Evolutionary conservation across 2,329 filamentous ascomycete species (phyloP).

Genomic region (Botryotinia convoluta): DNA sequence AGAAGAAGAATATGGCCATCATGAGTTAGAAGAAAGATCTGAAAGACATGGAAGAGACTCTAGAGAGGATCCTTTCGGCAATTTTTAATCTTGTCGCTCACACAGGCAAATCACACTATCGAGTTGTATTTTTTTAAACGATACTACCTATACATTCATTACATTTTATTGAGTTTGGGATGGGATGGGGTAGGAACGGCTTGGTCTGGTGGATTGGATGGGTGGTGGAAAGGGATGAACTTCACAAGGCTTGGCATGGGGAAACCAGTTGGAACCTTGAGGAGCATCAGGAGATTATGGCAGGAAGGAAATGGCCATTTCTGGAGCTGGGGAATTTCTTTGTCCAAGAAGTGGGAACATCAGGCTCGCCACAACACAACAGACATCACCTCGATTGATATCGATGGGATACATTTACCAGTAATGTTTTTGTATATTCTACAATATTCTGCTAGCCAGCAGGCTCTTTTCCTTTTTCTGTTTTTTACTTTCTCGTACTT

Average conservation of each 20-base stretch:
- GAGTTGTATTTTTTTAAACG: neutral
- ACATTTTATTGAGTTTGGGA: slow-evolving; percentile 19
- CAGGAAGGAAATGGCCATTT: neutral
- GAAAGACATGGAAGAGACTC: slow-evolving; percentile 44
- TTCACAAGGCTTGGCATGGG: slow-evolving; percentile 8
- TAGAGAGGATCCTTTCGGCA: slow-evolving; percentile 60
- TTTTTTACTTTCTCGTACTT: neutral
- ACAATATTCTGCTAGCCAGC: neutral
- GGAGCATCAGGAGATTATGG: neutral
- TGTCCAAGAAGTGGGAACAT: neutral
- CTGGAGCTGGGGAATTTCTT: neutral
- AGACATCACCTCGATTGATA: neutral
- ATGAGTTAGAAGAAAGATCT: slow-evolving; percentile 28
- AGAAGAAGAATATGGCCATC: slow-evolving; percentile 52
- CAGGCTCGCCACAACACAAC: slow-evolving; percentile 6
- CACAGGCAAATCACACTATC: neutral
- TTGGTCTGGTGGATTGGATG: neutral
- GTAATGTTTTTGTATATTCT: slow-evolving; percentile 9
- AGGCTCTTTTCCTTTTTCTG: neutral
- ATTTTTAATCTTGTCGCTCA: slow-evolving; percentile 46
- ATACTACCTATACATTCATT: slow-evolving; percentile 15
- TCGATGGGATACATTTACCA: neutral
- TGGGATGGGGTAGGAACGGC: neutral
- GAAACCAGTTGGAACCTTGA: slow-evolving; percentile 1
- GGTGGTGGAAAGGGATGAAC: neutral